These are phyloP conservation scores for Asterella californica DNA, from an alignment of 225 moss, liverwort and hornwort genomes.

Conservation along the genomic window DNA sequence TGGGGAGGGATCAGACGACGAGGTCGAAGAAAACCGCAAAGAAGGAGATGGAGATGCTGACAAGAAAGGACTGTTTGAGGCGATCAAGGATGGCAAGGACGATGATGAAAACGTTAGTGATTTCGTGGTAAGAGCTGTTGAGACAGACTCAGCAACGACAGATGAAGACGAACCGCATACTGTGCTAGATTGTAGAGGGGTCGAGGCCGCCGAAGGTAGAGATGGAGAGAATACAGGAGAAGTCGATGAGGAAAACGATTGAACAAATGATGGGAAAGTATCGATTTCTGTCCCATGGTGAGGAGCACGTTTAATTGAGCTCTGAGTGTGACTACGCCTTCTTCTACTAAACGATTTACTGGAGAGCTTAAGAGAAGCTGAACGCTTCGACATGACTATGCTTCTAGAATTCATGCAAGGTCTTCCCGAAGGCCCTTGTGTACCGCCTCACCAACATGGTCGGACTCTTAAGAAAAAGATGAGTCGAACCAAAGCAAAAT, in stretches of 20 bases:
- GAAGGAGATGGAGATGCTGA: not conserved
- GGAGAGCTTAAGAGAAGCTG: conserved; percentile 14
- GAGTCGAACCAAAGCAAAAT: not conserved
- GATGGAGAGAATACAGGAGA: conserved; percentile 8
- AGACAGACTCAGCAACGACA: not conserved
- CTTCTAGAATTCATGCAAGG: not conserved
- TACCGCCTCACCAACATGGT: not conserved
- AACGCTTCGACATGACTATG: conserved; percentile 15
- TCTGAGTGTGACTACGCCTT: conserved; percentile 11
- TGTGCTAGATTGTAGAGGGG: not conserved
- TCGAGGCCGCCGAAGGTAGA: not conserved
- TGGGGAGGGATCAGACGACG: not conserved
- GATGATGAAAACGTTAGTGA: not conserved
- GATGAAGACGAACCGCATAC: not conserved
- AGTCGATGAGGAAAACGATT: not conserved
- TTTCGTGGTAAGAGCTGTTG: not conserved
- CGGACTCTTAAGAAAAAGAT: not conserved
- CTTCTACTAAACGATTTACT: conserved; percentile 15
- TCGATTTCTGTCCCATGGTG: not conserved
- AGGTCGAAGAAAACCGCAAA: conserved; percentile 3
- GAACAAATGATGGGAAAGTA: not conserved
- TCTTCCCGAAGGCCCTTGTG: not conserved
- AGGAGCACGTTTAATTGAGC: conserved; percentile 12
- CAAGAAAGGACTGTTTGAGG: not conserved
- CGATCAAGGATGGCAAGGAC: not conserved